Evolutionary conservation across 768 basidiomycete species (phyloP), one percentile per base, ranked within the genome.

Genomic region (Termitomyces sp.): DNA sequence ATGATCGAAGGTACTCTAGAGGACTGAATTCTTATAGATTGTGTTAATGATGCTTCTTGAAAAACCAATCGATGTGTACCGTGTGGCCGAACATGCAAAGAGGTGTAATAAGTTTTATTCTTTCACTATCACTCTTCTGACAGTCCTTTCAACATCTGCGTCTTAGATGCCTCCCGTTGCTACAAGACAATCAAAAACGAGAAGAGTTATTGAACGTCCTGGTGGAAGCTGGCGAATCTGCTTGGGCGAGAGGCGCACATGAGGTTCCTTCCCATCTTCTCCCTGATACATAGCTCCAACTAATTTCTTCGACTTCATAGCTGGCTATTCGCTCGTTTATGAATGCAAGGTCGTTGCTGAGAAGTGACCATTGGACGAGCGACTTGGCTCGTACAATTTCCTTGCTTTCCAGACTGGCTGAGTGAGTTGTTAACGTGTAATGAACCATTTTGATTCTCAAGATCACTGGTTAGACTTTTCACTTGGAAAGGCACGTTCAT

Each of bases 21-120:
- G 34, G 20, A 31, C 46, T 49, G 13, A 33, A 4, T 31, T 28
- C 26, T 13, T 16, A 31, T 24, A 88, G 86, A 86, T 88, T 55
- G 81, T 87, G 24, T 69, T 87, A 39, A 87, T 86, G 81, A 86
- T 87, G 81, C 70, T 88, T 46, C 82, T 83, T 54, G 85, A 87
- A 60, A 72, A 70, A 0, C 78, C 82, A 1, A 74, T 80, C 4
- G 87, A 89, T 63, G 79, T 84, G 16, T 86, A 87, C 66, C 81
- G 86, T 6, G 80, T 88, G 22, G 84, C 87, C 3, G 88, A 88
- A 64, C 83, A 87, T 69, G 82, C 86, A 2, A 83, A 84, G 64
- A 76, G 79, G 85, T 83, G 73, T 45, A 29, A 33, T 37, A 36
- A 49, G 51, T 26, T 12, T 29, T 49, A 36, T n/a, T n/a, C n/a